These are phyloP conservation scores for Fusarium lateritium DNA, from an alignment of 2,329 filamentous ascomycete genomes.

Conservation along the genomic window DNA sequence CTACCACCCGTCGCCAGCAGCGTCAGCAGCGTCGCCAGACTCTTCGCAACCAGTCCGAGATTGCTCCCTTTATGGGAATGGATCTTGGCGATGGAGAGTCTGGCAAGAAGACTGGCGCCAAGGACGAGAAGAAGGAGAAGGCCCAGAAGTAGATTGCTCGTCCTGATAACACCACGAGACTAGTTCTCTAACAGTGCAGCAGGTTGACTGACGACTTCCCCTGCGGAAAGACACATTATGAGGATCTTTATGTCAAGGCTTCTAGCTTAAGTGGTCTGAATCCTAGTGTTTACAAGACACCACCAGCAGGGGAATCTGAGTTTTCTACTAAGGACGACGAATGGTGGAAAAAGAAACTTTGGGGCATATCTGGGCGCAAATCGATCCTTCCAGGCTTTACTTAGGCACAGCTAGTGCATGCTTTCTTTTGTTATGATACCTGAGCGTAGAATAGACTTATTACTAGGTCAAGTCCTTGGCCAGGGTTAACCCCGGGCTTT, in stretches of 20 bases:
- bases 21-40: constrained; percentile 5
- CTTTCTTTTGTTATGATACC: background rate
- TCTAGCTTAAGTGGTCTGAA: background rate
- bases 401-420: background rate
- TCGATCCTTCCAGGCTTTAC: background rate
- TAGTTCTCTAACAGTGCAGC: background rate
- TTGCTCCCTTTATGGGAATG: background rate
- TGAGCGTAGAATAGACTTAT: background rate
- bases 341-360: background rate
- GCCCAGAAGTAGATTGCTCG: background rate
- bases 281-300: background rate
- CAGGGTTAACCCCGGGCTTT: background rate
- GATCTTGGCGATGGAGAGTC: background rate
- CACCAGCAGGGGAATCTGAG: background rate
- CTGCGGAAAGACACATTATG: background rate
- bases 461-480: no score
- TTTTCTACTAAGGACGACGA: background rate
- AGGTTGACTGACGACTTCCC: background rate
- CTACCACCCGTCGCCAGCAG: background rate
- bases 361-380: background rate
- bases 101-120: background rate
- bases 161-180: accelerated
- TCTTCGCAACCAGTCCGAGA: background rate
- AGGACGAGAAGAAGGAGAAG: background rate
- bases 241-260: background rate